Evolutionary conservation across 1,284 basidiomycete genomes (phyloP).

Genomic region (Marasmius oreades): DNA sequence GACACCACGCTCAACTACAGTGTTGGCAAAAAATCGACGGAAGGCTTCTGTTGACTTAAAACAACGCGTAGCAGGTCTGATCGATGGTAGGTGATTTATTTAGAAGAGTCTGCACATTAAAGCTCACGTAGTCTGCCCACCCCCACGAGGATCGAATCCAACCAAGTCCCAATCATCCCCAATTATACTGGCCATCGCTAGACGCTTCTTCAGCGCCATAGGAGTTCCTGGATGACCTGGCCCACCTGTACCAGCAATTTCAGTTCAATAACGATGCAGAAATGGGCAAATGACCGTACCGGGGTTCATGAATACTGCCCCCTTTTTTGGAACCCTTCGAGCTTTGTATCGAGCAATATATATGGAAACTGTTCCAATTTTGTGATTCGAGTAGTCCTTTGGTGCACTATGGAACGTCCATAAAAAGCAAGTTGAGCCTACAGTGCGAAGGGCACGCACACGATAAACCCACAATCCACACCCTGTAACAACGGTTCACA

Average conservation of each 20-base stretch:
- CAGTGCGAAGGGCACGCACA: constrained; percentile 2
- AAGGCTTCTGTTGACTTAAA: constrained; percentile 26
- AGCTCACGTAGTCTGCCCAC: constrained; percentile 31
- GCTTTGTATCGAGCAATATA: background rate
- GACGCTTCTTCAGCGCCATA: constrained; percentile 9
- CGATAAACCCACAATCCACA: constrained; percentile 9
- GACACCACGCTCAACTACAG: constrained; percentile 33
- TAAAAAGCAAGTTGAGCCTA: background rate
- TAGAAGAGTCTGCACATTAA: background rate
- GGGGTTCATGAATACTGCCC: constrained; percentile 25
- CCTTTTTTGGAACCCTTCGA: constrained; percentile 23
- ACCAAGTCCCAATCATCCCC: constrained; percentile 36
- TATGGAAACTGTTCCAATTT: background rate
- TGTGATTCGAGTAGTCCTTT: background rate
- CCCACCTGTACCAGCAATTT: constrained; percentile 19
- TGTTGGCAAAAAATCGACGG: constrained; percentile 33
- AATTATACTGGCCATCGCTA: constrained; percentile 15
- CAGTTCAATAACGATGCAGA: background rate
- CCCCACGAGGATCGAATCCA: constrained; percentile 42
- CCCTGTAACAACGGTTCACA: constrained; percentile 9
- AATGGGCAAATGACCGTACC: constrained; percentile 11
- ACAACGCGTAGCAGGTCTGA: constrained; percentile 32
- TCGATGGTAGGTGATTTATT: background rate
- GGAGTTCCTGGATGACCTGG: constrained; percentile 24
- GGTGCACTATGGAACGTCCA: background rate